Evolutionary conservation across 1,139 yeast species (phyloP), one percentile per base, ranked within the genome.

Genomic region (Pichia sp.): DNA sequence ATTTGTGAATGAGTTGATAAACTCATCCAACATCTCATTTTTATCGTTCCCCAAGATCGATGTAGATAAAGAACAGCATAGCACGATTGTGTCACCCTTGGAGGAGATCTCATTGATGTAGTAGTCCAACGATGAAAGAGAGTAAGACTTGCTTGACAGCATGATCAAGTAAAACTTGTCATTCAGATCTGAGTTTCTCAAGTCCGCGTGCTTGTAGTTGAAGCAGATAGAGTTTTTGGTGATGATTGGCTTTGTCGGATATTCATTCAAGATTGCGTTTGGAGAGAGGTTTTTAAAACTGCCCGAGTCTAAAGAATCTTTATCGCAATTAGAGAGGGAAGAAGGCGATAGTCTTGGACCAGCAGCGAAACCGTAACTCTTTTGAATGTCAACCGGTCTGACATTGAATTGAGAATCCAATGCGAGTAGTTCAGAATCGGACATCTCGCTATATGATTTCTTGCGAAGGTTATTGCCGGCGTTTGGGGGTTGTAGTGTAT

Each of bases 61-160:
- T 1, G 60, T 56, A 45, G 63, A 62, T 32, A 67, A 50, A 7
- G 70, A 66, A 45, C 64, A 63, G 59, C 69, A 51, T 8, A 87
- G 75, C 10, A 85, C 78, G 10, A 87, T 69, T 26, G 82, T 77
- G 64, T 87, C 95, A 23, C 92, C 90, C 64, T 84, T 75, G 59
- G 75, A 76, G 32, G 81, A 70, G 50, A 78, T 72, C 49, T 76
- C 73, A 53, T 75, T 74, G 52, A 85, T 70, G 30, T 81, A 72
- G 82, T 87, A 86, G 64, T 85, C 88, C n/a, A 85, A 72, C 0
- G 88, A 81, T 11, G 81, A 82, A 87, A 90, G 82, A 1, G 92
- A 84, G 67, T 83, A 87, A 48, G 74, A 74, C 55, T 87, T 73
- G 3, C 86, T 89, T 54, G 84, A 78, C 15, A 85, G 75, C 62